These are phyloP conservation scores for Aspergillus felis DNA, from an alignment of 2,329 filamentous ascomycete species.

Conservation along the genomic window DNA sequence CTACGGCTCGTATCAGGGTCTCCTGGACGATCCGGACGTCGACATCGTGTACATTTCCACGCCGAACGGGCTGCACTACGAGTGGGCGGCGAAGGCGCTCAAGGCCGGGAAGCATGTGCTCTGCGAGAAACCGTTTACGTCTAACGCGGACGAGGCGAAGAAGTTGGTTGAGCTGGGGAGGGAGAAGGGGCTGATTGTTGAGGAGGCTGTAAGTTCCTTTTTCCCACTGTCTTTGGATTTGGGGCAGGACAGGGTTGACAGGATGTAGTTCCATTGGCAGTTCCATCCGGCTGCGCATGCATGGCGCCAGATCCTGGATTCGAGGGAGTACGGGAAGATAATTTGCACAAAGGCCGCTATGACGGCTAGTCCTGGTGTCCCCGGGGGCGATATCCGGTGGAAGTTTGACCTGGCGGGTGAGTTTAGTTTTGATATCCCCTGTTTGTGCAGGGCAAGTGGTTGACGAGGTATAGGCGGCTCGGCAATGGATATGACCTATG, in stretches of 20 bases:
- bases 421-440: not conserved
- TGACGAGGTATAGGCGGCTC: slow-evolving; percentile 26
- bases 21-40: slow-evolving; percentile 29
- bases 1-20: slow-evolving; percentile 24
- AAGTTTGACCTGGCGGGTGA: slow-evolving; percentile 33
- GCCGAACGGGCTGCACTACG: slow-evolving; percentile 35
- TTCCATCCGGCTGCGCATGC: slow-evolving; percentile 41
- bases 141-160: slow-evolving; percentile 37
- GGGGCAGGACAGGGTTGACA: not conserved
- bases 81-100: slow-evolving; percentile 43
- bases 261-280: slow-evolving; percentile 34
- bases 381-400: slow-evolving; percentile 36
- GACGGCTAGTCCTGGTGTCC: slow-evolving; percentile 22
- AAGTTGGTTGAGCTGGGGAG: slow-evolving; percentile 40
- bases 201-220: slow-evolving; percentile 43
- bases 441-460: not conserved
- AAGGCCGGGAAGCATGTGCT: slow-evolving; percentile 27
- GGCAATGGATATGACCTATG: slow-evolving; percentile 39
- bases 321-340: slow-evolving; percentile 29
- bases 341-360: slow-evolving; percentile 25
- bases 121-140: slow-evolving; percentile 27
- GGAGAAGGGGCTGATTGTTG: slow-evolving; percentile 41
- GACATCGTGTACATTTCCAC: slow-evolving; percentile 53
- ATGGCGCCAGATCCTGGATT: slow-evolving; percentile 34
- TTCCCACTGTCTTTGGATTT: too few relatives aligned